phyloP scores from a whole-genome alignment of 1,139 yeast genomes.

The Candida gigantensis region DNA sequence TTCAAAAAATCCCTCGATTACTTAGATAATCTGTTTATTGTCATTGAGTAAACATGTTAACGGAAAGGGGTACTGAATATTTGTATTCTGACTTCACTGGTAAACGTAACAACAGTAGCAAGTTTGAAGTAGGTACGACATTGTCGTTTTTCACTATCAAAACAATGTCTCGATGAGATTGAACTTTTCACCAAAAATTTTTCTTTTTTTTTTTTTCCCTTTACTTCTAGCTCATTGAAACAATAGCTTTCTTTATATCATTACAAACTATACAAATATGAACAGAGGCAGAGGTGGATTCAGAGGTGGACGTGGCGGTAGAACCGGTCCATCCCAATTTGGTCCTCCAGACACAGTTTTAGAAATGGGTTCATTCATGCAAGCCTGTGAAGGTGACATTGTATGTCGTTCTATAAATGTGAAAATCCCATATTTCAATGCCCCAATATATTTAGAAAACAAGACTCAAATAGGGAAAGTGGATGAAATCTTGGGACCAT shows the following conservation, averaged over 20 bases:
- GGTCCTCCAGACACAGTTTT: constrained; percentile 94
- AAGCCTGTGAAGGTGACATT: constrained; percentile 95
- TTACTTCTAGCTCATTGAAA: constrained; percentile 1
- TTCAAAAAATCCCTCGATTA: too few species aligned
- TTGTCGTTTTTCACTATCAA: neutral
- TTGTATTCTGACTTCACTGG: too few species aligned
- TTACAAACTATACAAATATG: constrained; percentile 31
- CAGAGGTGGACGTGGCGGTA: constrained; percentile 66
- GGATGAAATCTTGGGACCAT: constrained; percentile 96
- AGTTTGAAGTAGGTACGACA: too few species aligned
- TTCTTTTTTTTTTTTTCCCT: constrained; percentile 6
- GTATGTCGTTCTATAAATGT: constrained; percentile 93
- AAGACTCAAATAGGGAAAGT: constrained; percentile 95
- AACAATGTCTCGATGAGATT: constrained; percentile 1
- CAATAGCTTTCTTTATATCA: neutral
- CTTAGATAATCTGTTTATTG: too few species aligned
- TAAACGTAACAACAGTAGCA: too few species aligned
- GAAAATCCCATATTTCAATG: constrained; percentile 97
- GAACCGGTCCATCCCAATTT: constrained; percentile 45
- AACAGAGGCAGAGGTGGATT: constrained; percentile 74
- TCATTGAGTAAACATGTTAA: too few species aligned
- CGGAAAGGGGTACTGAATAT: too few species aligned
- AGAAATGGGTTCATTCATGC: constrained; percentile 93
- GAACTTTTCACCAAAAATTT: constrained; percentile 1
- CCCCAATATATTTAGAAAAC: constrained; percentile 95